Evolutionary conservation across 2,329 filamentous ascomycete genomes (phyloP).

Genomic region (Scleromitrula shiraiana): DNA sequence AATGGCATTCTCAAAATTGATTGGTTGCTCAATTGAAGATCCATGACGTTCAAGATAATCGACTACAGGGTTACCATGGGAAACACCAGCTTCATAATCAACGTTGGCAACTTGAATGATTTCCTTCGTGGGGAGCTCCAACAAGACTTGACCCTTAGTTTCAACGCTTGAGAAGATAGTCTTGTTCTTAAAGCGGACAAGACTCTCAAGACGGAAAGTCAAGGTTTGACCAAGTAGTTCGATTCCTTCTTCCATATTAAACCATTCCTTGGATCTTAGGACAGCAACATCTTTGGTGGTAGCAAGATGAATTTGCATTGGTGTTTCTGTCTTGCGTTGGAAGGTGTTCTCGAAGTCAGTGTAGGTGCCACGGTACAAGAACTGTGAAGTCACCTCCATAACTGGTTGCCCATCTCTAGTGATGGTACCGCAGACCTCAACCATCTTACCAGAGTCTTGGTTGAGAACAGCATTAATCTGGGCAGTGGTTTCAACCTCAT

Average conservation of each 20-base stretch:
- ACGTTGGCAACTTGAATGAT: constrained; percentile 95
- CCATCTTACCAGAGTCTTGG: constrained; percentile 98
- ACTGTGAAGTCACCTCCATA: constrained; percentile 98
- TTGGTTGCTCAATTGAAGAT: constrained; percentile 85
- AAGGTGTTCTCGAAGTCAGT: constrained; percentile 97
- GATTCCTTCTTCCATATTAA: constrained; percentile 78
- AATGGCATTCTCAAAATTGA: constrained; percentile 96
- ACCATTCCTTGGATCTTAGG: constrained; percentile 96
- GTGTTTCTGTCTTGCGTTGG: constrained; percentile 92
- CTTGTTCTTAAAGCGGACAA: constrained; percentile 93
- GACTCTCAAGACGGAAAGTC: constrained; percentile 88
- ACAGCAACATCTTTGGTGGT: constrained; percentile 90
- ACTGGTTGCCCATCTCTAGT: constrained; percentile 73
- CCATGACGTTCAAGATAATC: constrained; percentile 93
- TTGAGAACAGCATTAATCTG: constrained; percentile 98
- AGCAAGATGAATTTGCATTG: constrained; percentile 83
- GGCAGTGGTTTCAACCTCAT: constrained; percentile 84
- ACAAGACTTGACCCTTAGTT: constrained; percentile 83
- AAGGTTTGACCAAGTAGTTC: constrained; percentile 89
- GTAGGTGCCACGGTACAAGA: constrained; percentile 90
- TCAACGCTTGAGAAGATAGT: constrained; percentile 84
- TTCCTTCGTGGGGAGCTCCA: constrained; percentile 95
- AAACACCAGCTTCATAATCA: constrained; percentile 84
- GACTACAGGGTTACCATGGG: constrained; percentile 92
- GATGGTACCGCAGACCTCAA: constrained; percentile 98